These are phyloP conservation scores for Exsudoporus floridanus DNA, from an alignment of 1,284 basidiomycete species.

Conservation along the genomic window DNA sequence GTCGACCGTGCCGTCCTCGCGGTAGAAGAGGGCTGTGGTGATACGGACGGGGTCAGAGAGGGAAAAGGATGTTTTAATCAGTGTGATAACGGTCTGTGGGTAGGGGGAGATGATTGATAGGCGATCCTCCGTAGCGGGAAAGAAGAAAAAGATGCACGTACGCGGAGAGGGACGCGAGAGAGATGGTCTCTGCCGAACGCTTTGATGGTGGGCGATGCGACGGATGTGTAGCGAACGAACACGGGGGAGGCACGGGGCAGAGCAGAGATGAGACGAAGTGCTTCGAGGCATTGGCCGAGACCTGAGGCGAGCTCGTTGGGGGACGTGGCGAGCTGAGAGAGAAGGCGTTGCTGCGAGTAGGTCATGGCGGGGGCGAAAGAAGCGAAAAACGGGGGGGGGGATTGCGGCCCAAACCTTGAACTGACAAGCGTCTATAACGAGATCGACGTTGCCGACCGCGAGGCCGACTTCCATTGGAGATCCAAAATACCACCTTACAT, in stretches of 20 bases:
- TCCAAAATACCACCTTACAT: too few relatives aligned
- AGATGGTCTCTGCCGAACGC: slow-evolving; percentile 34
- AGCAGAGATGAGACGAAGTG: slow-evolving; percentile 31
- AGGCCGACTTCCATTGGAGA: too few relatives aligned
- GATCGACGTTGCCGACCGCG: neutral
- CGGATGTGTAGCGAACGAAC: slow-evolving; percentile 24
- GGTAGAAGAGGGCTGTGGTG: slow-evolving; percentile 26
- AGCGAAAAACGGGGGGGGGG: slow-evolving; percentile 1
- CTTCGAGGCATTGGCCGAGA: slow-evolving; percentile 34
- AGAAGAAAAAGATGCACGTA: neutral
- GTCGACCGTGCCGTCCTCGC: slow-evolving; percentile 33
- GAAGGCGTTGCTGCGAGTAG: slow-evolving; percentile 30
- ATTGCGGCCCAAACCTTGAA: neutral
- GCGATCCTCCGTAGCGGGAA: neutral
- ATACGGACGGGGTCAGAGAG: slow-evolving; percentile 24
- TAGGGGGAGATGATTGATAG: neutral
- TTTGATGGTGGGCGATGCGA: slow-evolving; percentile 21
- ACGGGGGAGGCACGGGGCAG: slow-evolving; percentile 32
- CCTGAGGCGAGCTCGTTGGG: slow-evolving; percentile 34
- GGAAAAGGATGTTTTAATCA: slow-evolving; percentile 28
- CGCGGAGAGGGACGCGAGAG: slow-evolving; percentile 34
- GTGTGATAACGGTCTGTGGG: slow-evolving; percentile 27
- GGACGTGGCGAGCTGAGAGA: slow-evolving; percentile 33
- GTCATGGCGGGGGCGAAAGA: slow-evolving; percentile 14
- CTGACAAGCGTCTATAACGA: slow-evolving; percentile 9